Evolutionary conservation across 345 rosid species (phyloP), one percentile per base, ranked within the genome.

Genomic region (Ceriops tagal): DNA sequence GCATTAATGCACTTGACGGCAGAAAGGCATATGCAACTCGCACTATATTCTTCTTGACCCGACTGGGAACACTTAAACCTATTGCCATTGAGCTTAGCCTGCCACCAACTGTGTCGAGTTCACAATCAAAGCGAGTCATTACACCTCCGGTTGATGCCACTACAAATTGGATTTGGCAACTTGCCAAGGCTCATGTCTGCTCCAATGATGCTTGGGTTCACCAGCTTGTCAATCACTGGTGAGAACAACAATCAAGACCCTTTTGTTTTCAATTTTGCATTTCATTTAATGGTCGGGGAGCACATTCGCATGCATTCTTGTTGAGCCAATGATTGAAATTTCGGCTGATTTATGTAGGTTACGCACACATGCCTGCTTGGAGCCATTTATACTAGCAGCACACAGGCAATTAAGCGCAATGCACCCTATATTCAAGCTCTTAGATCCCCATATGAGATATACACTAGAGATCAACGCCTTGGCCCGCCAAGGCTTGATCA

Each of bases 361-460:
- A 74, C 86, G 97, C 0, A 96, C 99, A 3, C 99, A 96, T 71
- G 99, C 99, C 1, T 66, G 80, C 74, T 1, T 83, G 75, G 99
- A 96, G 66, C 99, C 98, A 31, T 96, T 96, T 74, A 96, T 96
- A 73, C 74, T 96, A 39, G 91, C 98, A 22, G 96, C 99, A 4
- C 98, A 96, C 72, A 80, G 98, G 81, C 99, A 92, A 53, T 21
- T 96, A 69, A 96, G 99, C 53, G 92, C 95, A 19, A 82, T 96
- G 91, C 99, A 96, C 76, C 99, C 99, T 0, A 89, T 96, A 21
- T 96, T 59, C 71, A 96, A 90, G 83, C 88, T 96, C 35, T 68
- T 96, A 75, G 98, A 96, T 70, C 98, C 99, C 11, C 97, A 92
- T 76, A 96, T 92, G 98, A 85, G 98, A 11, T 96, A 96, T 62